Evolutionary conservation across 2,329 filamentous ascomycete species (phyloP).

Genomic region (Fusarium sp.): DNA sequence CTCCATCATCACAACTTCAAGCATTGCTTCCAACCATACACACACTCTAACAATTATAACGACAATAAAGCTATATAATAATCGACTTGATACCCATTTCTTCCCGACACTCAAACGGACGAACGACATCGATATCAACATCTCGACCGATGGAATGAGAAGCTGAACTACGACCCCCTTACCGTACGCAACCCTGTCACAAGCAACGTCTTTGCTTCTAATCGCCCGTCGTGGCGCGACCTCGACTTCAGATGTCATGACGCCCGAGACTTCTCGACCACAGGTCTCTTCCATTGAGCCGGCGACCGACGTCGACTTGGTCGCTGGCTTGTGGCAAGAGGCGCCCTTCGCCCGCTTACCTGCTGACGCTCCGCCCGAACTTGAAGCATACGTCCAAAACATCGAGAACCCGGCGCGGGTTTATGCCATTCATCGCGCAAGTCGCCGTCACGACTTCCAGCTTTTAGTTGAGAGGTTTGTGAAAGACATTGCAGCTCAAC

Average conservation of each 20-base stretch:
- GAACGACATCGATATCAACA: not conserved
- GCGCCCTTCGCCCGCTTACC: conserved; percentile 70
- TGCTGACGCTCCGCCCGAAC: conserved; percentile 68
- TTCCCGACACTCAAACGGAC: not conserved
- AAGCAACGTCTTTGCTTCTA: not conserved
- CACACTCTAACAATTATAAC: not conserved
- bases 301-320: conserved; percentile 58
- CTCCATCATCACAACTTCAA: conserved; percentile 5
- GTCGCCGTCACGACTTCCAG: conserved; percentile 73
- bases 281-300: conserved; percentile 35
- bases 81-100: not conserved
- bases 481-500: not conserved
- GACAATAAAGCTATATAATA: not conserved
- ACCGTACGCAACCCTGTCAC: not conserved
- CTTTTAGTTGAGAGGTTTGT: conserved; percentile 74
- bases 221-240: conserved; percentile 24
- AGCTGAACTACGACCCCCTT: conserved; percentile 1
- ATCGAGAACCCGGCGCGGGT: conserved; percentile 71
- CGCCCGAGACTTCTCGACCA: conserved; percentile 34
- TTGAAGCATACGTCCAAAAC: conserved; percentile 66
- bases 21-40: not conserved
- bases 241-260: conserved; percentile 40
- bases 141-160: not conserved
- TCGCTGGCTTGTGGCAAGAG: conserved; percentile 71
- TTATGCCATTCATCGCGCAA: conserved; percentile 70